Percentiles rank a stretch among this genome's conserved stretches.
Evolutionary conservation across 345 rosid species (phyloP).

Genomic region (Citrus unshiu): DNA sequence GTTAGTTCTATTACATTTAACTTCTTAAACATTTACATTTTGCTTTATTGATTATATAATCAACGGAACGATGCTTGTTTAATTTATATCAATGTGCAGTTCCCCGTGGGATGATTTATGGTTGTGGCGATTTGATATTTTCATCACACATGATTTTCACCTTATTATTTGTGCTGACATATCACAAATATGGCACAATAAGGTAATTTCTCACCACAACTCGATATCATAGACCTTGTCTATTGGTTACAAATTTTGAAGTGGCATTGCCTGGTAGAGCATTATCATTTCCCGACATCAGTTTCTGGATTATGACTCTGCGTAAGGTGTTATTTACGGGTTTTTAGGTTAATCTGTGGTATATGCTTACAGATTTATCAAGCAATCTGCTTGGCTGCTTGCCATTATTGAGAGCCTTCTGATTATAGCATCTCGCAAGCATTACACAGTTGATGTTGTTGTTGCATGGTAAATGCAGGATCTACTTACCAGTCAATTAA

Average conservation of each 20-base stretch:
- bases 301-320: neutral
- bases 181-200: conserved; percentile 61
- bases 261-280: neutral
- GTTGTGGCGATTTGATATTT: conserved; percentile 89
- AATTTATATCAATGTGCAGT: conserved; percentile 42
- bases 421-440: conserved; percentile 84
- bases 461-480: conserved; percentile 66
- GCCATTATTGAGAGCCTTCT: conserved; percentile 74
- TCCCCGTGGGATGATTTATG: conserved; percentile 64
- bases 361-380: conserved; percentile 48
- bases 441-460: conserved; percentile 77
- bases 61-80: conserved; percentile 8
- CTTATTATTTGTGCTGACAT: conserved; percentile 68
- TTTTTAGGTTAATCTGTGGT: neutral
- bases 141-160: conserved; percentile 92
- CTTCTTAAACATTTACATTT: neutral
- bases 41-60: neutral
- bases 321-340: neutral
- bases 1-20: conserved; percentile 30
- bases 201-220: conserved; percentile 36
- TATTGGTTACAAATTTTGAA: neutral
- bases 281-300: neutral
- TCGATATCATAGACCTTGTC: neutral
- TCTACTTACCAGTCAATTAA: neutral
- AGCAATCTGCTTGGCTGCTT: conserved; percentile 68